Evolutionary conservation across 1,284 basidiomycete genomes (phyloP).

Genomic region (Ceraceosorus guamensis): DNA sequence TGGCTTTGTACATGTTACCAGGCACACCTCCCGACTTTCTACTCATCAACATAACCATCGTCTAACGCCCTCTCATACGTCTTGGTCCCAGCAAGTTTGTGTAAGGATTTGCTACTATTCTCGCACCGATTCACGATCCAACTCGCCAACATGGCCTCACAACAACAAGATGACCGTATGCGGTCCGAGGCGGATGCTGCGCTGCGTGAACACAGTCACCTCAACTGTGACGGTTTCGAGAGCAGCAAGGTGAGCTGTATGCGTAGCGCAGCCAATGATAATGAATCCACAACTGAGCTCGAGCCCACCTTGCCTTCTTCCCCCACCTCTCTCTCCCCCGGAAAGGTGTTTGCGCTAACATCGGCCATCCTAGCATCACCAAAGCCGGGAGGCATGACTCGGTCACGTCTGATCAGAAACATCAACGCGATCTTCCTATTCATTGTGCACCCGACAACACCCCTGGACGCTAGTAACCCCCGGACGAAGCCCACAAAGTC

Average conservation of each 20-base stretch:
- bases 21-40: too few relatives aligned
- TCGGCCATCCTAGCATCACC: conserved; percentile 28
- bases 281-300: not conserved
- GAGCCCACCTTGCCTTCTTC: not conserved
- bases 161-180: too few relatives aligned
- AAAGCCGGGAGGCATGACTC: conserved; percentile 27
- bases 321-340: not conserved
- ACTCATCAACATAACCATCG: too few relatives aligned
- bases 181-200: conserved; percentile 26
- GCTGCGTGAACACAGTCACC: conserved; percentile 20
- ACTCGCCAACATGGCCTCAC: too few relatives aligned
- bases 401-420: conserved; percentile 27
- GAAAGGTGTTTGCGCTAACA: conserved; percentile 35
- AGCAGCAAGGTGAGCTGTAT: conserved; percentile 22
- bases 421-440: conserved; percentile 41
- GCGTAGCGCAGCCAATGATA: too few relatives aligned
- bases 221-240: conserved; percentile 36
- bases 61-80: too few relatives aligned
- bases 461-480: conserved; percentile 34
- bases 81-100: too few relatives aligned
- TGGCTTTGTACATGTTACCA: too few relatives aligned
- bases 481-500: conserved; percentile 28
- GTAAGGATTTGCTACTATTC: too few relatives aligned
- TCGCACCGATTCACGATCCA: too few relatives aligned
- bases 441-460: conserved; percentile 30